These are phyloP conservation scores for Sporothrix dimorphospora DNA, from an alignment of 2,329 filamentous ascomycete genomes.

Conservation along the genomic window DNA sequence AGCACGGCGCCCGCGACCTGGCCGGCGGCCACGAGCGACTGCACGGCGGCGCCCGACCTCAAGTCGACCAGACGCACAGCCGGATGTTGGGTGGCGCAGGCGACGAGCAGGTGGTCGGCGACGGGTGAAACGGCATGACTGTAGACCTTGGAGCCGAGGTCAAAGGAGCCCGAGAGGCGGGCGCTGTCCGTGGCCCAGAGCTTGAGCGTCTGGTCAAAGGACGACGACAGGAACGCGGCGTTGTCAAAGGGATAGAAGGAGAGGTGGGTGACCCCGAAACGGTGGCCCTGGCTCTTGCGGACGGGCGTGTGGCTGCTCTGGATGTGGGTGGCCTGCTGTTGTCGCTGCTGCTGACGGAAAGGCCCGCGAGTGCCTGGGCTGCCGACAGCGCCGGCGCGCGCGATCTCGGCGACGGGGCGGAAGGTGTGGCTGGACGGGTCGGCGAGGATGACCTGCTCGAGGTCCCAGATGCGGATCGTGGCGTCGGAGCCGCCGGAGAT, in stretches of 20 bases:
- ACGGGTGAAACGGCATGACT: slow-evolving; percentile 77
- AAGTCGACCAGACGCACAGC: slow-evolving; percentile 84
- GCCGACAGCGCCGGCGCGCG: slow-evolving; percentile 42
- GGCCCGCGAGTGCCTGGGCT: neutral
- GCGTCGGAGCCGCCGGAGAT: slow-evolving; percentile 86
- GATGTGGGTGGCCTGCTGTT: slow-evolving; percentile 7
- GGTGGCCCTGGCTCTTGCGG: slow-evolving; percentile 49
- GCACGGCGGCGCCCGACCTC: slow-evolving; percentile 75
- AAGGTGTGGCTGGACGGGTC: slow-evolving; percentile 53
- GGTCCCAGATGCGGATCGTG: slow-evolving; percentile 83
- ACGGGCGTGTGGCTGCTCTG: neutral
- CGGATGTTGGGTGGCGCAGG: slow-evolving; percentile 85
- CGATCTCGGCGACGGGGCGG: slow-evolving; percentile 56
- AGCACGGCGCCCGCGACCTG: slow-evolving; percentile 62
- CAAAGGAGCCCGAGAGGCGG: slow-evolving; percentile 65
- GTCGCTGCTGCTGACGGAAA: slow-evolving; percentile 23
- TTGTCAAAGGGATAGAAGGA: slow-evolving; percentile 80
- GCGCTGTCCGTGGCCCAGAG: slow-evolving; percentile 70
- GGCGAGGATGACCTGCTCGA: slow-evolving; percentile 61
- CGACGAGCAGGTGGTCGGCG: slow-evolving; percentile 75
- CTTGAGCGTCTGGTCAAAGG: slow-evolving; percentile 77
- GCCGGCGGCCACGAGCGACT: slow-evolving; percentile 69
- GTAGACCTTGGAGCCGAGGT: slow-evolving; percentile 70
- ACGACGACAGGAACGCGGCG: slow-evolving; percentile 73
- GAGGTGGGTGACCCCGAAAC: slow-evolving; percentile 73